Base-by-base conservation (phyloP, 2,329 filamentous ascomycete species). In the Aureobasidium sp. region DNA sequence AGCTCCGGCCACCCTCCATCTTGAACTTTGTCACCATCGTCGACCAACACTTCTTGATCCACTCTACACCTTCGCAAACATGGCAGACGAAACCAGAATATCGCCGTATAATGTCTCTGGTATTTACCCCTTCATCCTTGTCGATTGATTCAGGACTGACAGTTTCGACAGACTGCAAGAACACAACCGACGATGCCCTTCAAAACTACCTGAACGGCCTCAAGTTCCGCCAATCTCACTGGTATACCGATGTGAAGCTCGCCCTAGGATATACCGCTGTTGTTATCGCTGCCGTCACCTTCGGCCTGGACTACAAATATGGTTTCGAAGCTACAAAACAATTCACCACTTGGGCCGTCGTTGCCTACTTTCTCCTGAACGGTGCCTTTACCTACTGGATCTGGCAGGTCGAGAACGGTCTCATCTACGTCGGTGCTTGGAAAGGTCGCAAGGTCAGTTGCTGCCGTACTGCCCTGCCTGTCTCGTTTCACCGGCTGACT, bases 161-260 rank as follows among this genome's bases (percentile, higher is more conserved):
- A n/a, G 34, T 17, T 36, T 17, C 15, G 8, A 65, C 73, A 96
- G 94, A 97, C 74, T 87, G 99, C 66, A 97, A 97, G 77, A 96
- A 94, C 79, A 95, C 92, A 43, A 91, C 90, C 67, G 94, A 99
- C 78, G 94, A 99, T 77, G 91, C 92, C 63, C 87, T 99, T 64
- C 86, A 89, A 63, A 92, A 94, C 77, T 97, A 97, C 79, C 86
- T 99, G 66, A 93, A 90, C 76, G 89, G 86, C 36, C 86, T 97
- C 73, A 53, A 53, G 41, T 97, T 97, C 81, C 83, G 79, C 66
- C 92, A 96, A 76, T 87, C 89, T 66, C 88, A 97, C 78, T 82
- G 77, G 63, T 86, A 94, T 52, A 85, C 87, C 69, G 92, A 97
- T 71, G 84, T 95, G 52, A 90, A 91, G 60, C 86, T 99, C 50